Evolutionary conservation across 345 rosid genomes (phyloP).

Genomic region (Carallia brachiata): DNA sequence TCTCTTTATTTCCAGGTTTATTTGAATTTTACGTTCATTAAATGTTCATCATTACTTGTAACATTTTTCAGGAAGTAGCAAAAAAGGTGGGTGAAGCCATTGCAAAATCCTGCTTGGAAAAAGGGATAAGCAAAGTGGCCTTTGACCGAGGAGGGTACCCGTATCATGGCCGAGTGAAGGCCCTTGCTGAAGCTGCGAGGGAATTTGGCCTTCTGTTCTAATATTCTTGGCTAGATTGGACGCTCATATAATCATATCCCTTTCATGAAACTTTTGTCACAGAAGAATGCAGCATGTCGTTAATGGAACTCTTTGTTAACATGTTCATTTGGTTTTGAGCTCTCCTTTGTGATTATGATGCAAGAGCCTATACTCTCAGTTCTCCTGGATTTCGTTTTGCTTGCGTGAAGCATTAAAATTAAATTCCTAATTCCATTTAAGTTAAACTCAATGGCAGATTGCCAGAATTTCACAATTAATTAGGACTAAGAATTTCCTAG

Average conservation of each 20-base stretch:
- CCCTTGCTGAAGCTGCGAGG: constrained; percentile 80
- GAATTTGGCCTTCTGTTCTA: constrained; percentile 83
- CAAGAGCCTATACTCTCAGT: no score
- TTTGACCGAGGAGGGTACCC: constrained; percentile 92
- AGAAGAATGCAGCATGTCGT: background rate
- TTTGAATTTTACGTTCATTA: background rate
- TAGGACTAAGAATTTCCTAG: no score
- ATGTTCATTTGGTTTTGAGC: constrained; percentile 1
- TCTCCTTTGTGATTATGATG: background rate
- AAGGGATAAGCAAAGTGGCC: constrained; percentile 84
- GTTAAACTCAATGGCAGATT: no score
- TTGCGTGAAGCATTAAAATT: no score
- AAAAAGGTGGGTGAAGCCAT: constrained; percentile 78
- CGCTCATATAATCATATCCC: background rate
- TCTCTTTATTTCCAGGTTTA: background rate
- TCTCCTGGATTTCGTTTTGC: no score
- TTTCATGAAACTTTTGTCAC: no score
- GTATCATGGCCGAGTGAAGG: constrained; percentile 86
- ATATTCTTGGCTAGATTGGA: constrained; percentile 19
- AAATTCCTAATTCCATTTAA: no score
- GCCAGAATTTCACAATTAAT: no score
- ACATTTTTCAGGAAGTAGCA: constrained; percentile 64
- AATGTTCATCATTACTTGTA: background rate
- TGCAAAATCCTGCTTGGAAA: constrained; percentile 83
- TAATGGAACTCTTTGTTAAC: background rate